Evolutionary conservation across 192 early-diverging fungal species (phyloP), one percentile per base, ranked within the genome.

Genomic region (Linnemannia zychae): DNA sequence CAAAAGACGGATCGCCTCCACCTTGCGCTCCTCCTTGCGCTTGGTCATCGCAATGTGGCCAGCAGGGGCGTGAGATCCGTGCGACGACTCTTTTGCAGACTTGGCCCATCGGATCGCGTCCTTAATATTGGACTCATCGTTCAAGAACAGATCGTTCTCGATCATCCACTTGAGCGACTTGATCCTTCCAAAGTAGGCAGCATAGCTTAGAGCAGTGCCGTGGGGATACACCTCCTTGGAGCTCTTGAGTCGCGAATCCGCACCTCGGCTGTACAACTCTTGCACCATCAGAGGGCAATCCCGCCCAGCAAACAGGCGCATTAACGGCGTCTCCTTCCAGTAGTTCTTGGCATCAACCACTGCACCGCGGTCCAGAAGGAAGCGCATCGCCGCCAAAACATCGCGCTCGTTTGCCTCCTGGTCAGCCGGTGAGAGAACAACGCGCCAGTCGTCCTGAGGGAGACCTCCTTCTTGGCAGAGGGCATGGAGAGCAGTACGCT

Each of bases 241-340:
- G 28, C 83, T 85, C 83, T 85, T 85, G 20, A 79, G 44, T 13
- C 83, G 63, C 9, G 83, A 72, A 33, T 85, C 77, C 1, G 77
- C 83, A 17, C 83, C 83, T 65, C 83, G 77, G 33, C 74, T 79
- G 74, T 85, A 85, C 49, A 85, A 33, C 38, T 85, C 83, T 50
- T 85, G 83, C 0, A 85, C 83, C 83, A 85, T 85, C 53, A 85
- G 74, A 33, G 78, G 78, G 47, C 83, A 85, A 37, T 85, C 83
- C 7, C 83, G 77, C 48, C 77, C 83, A n/a, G 78, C 83, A 70
- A 79, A 68, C 37, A 85, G 50, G 34, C 74, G 73, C 83, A 85
- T 85, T 73, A 85, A 57, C 40, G 74, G 69, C 1, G 83, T 85
- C 63, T 85, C 83, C 78, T 85, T 85, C 83, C 83, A 85, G 52